A percentile compares a stretch with the other conserved stretches of the same genome.
Evolutionary conservation across 2,329 filamentous ascomycete species (phyloP).

Genomic region (Tympanopsis confertula): DNA sequence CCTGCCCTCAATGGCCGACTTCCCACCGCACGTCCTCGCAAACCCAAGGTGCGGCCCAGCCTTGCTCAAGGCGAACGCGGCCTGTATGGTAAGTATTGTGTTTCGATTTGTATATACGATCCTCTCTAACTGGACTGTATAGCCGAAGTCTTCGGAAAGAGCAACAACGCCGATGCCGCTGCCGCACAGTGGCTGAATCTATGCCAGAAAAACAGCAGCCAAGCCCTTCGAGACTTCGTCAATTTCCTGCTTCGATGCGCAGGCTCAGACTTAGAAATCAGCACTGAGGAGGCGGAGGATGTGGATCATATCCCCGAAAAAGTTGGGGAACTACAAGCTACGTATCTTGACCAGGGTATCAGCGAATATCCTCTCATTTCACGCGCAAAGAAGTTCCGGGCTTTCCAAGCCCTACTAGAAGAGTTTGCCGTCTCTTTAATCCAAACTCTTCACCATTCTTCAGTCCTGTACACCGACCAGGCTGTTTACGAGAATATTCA

Average conservation of each 20-base stretch:
- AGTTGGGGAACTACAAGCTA: constrained; percentile 34
- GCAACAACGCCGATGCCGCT: constrained; percentile 7
- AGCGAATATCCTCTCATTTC: constrained; percentile 56
- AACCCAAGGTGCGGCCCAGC: constrained; percentile 3
- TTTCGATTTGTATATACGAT: background rate
- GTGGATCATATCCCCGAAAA: constrained; percentile 41
- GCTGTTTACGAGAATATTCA: constrained; percentile 53
- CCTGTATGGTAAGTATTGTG: constrained; percentile 6
- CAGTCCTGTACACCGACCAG: constrained; percentile 42
- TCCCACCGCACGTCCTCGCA: background rate
- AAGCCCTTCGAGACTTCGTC: constrained; percentile 12
- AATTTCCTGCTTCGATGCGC: constrained; percentile 24
- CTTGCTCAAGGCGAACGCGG: constrained; percentile 1
- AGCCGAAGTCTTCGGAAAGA: constrained; percentile 8
- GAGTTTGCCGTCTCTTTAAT: constrained; percentile 47
- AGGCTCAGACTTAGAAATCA: constrained; percentile 45
- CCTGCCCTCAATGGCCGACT: background rate
- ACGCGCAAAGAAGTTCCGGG: constrained; percentile 40
- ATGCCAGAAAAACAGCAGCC: constrained; percentile 10
- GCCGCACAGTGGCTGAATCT: constrained; percentile 8
- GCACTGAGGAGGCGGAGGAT: constrained; percentile 46
- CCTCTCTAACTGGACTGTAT: background rate
- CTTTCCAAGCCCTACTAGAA: constrained; percentile 43
- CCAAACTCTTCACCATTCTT: constrained; percentile 43
- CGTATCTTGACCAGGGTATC: constrained; percentile 28